Evolutionary conservation across 805 yeast species (phyloP), one percentile per base, ranked within the genome.

Genomic region (Spathaspora girioi): DNA sequence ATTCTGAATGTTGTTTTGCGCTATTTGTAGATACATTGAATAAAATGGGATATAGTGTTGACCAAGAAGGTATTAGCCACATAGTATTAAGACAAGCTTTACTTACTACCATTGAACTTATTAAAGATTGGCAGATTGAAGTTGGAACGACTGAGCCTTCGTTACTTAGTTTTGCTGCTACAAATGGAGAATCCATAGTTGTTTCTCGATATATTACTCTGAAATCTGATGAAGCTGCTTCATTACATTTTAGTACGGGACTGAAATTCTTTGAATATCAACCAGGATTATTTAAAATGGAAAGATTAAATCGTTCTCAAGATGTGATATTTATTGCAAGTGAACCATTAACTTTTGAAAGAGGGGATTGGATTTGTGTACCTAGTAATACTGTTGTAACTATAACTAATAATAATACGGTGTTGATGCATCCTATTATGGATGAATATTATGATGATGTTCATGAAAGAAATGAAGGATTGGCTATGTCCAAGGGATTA

Each of bases 341-440:
- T 15, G 99, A 94, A 64, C 99, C 99, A 0, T 76, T 94, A 51
- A 94, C 99, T 0, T 94, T 94, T 67, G 98, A 94, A 70, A 75
- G 99, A 50, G 93, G 92, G 40, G 99, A 94, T 69, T 94, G 99
- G 99, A 88, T 93, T 48, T 86, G 97, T 3, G 96, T 94, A 0
- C 98, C 98, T 1, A 87, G 98, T 1, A 94, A 94, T 65, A 87
- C 97, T 2, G 73, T 86, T 0, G 67, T 94, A 14, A 88, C 97
- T 0, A 83, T 94, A 53, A 84, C 83, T 56, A 84, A 83, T 50
- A 68, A 67, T 50, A 96, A 92, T 65, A 89, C 96, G 1, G 94
- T 94, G 3, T 73, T 94, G 46, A 71, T 94, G 71, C 96, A 92
- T 65, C 99, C 99, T 1, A 88, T 94, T 42, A 73, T 78, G 45